Conservation (phyloP, 2,329 filamentous ascomycete species). For the Bipolaris victoriae region DNA sequence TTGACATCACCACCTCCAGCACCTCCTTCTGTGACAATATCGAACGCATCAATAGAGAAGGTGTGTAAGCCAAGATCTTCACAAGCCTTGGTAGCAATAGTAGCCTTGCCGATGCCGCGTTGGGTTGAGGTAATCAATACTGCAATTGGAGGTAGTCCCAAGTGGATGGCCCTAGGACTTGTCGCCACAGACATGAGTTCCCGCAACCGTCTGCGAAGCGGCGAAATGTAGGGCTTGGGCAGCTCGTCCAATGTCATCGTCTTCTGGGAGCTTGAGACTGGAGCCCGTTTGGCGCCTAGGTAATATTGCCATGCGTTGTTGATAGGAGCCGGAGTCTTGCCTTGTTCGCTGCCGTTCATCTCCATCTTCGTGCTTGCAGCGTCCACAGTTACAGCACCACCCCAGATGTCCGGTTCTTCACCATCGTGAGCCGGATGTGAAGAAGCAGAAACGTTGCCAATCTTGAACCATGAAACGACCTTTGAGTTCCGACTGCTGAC, state of each 20-base stretch:
- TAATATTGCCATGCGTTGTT: constrained; percentile 90
- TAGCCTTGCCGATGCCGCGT: constrained; percentile 90
- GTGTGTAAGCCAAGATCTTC: constrained; percentile 88
- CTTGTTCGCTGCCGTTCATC: constrained; percentile 85
- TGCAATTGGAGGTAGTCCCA: constrained; percentile 86
- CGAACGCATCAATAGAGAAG: constrained; percentile 88
- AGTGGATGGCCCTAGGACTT: constrained; percentile 81
- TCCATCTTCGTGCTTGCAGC: constrained; percentile 86
- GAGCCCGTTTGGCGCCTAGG: constrained; percentile 73
- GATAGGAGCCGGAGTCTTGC: constrained; percentile 76
- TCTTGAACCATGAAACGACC: constrained; percentile 86
- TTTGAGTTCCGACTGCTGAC: constrained; percentile 32
- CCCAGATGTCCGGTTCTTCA: constrained; percentile 78
- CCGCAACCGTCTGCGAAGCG: constrained; percentile 68
- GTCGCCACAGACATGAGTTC: constrained; percentile 89
- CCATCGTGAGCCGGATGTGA: constrained; percentile 61
- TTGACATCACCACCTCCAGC: constrained; percentile 90
- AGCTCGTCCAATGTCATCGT: constrained; percentile 54
- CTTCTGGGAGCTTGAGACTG: constrained; percentile 64
- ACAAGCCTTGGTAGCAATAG: constrained; percentile 76
- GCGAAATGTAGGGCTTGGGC: constrained; percentile 52
- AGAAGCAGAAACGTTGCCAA: constrained; percentile 67
- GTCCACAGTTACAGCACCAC: constrained; percentile 84
- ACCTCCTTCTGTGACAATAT: constrained; percentile 89
- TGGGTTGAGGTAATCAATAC: constrained; percentile 91